Evolutionary conservation across 2,329 filamentous ascomycete genomes (phyloP).

Genomic region (Aspergillus bombycis): DNA sequence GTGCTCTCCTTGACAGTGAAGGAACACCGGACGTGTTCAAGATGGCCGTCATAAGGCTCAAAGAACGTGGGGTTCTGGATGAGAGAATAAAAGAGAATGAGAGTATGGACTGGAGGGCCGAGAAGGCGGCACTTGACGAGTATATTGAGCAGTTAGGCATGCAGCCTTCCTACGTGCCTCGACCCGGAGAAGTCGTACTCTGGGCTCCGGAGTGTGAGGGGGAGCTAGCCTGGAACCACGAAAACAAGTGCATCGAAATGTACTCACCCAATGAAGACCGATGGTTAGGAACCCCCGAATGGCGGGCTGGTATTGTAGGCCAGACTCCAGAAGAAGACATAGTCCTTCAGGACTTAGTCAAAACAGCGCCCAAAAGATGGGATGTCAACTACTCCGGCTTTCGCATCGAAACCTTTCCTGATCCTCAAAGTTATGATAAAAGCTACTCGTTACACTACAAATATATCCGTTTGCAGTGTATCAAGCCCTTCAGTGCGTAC

Average conservation of each 20-base stretch:
- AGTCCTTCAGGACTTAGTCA: conserved; percentile 51
- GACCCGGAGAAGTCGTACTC: conserved; percentile 60
- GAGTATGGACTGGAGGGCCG: conserved; percentile 61
- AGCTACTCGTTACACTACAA: conserved; percentile 56
- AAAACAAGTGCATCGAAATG: conserved; percentile 33
- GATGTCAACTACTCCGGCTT: conserved; percentile 57
- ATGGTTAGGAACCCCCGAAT: conserved; percentile 47
- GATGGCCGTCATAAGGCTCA: conserved; percentile 52
- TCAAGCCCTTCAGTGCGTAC: conserved; percentile 60
- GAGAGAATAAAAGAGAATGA: conserved; percentile 51
- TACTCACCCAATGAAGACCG: conserved; percentile 36
- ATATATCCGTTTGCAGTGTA: conserved; percentile 57
- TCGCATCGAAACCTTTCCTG: conserved; percentile 59
- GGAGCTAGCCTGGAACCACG: conserved; percentile 41
- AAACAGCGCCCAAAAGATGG: conserved; percentile 41
- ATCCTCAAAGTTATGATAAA: conserved; percentile 56
- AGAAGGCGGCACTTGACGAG: conserved; percentile 47
- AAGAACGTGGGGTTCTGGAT: conserved; percentile 44
- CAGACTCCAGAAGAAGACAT: conserved; percentile 52
- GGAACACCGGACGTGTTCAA: conserved; percentile 59
- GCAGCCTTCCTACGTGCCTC: conserved; percentile 56
- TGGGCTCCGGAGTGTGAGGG: conserved; percentile 47
- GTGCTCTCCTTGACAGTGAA: conserved; percentile 48
- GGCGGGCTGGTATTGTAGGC: conserved; percentile 61
- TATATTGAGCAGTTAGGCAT: conserved; percentile 47